Evolutionary conservation across 2,329 filamentous ascomycete genomes (phyloP), one percentile per base, ranked within the genome.

Genomic region (Thielaviopsis punctulata): DNA sequence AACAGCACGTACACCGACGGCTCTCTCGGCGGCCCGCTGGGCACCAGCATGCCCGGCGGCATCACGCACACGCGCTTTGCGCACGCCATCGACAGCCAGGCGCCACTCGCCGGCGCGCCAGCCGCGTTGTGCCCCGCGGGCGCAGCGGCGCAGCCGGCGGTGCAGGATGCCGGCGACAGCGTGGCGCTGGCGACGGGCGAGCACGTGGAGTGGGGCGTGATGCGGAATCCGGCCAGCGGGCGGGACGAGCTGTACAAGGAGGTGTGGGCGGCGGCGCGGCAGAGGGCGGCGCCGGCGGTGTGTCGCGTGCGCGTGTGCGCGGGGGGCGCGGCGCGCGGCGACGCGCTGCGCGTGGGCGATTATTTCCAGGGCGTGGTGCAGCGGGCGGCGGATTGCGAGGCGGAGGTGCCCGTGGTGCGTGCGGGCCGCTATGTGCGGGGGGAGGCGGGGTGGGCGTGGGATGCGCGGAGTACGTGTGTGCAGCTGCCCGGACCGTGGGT

Each of bases 11-110:
- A 51, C 30, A 22, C 47, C 3, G 30, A 49, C 5, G 21, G 7
- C 45, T 9, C 22, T 5, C 13, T 18, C 23, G 45, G 22, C 22
- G 41, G 18, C 13, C 8, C 21, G 6, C 23, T 24, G 13, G 22
- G 22, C n/a, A 48, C 49, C 1, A 41, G n/a, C 27, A 24, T 51
- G 48, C 36, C 52, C 13, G 25, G 25, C 22, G 44, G n/a, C n/a
- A n/a, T 49, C 53, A 64, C 46, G 62, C 59, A 1, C 68, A 67
- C 58, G 67, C 68, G 0, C 63, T 60, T 0, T 84, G 79, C 73
- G 61, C 62, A 2, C 80, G 84, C 62, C 76, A 75, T 72, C 66
- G 84, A 33, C 76, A 82, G 61, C 76, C 71, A 13, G 72, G 73
- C 45, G 67, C 64, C 3, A 49, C 58, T 0, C 1, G 48, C 44